A percentile compares a stretch with the other conserved stretches of the same genome.
These are phyloP conservation scores for Trametes coccinea DNA, from an alignment of 768 basidiomycete genomes.

Conservation along the genomic window DNA sequence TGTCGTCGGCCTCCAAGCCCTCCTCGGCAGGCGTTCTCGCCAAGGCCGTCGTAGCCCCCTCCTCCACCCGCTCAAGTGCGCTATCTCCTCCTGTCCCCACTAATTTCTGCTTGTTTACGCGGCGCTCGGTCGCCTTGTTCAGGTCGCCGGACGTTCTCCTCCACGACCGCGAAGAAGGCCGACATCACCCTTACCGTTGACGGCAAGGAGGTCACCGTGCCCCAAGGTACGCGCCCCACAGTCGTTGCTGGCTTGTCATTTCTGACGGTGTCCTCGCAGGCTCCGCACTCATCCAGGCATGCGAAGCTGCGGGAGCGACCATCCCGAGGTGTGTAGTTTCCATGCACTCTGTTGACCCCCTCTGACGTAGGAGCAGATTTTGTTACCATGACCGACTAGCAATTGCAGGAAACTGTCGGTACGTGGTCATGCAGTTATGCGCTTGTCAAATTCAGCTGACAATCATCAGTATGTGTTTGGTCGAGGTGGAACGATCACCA, in stretches of 20 bases:
- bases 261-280: conserved; percentile 44
- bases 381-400: conserved; percentile 92
- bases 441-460: background rate
- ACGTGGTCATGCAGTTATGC: conserved; percentile 30
- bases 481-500: conserved; percentile 94
- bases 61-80: conserved; percentile 39
- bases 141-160: conserved; percentile 66
- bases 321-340: conserved; percentile 65
- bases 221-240: conserved; percentile 69
- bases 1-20: conserved; percentile 55
- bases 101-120: background rate
- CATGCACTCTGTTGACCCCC: background rate
- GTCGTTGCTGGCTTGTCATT: background rate
- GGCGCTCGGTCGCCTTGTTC: background rate
- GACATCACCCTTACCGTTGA: conserved; percentile 94
- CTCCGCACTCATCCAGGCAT: conserved; percentile 95
- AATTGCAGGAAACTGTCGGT: conserved; percentile 98
- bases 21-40: conserved; percentile 70
- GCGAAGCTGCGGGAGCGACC: conserved; percentile 82
- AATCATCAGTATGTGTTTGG: conserved; percentile 87
- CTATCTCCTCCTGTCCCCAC: background rate
- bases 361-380: conserved; percentile 48
- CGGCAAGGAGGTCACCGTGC: conserved; percentile 96
- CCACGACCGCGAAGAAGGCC: conserved; percentile 63
- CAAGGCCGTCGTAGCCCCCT: conserved; percentile 48